A percentile compares a stretch with the other conserved stretches of the same genome.
Conservation (phyloP, 139 green algal species). For the Raphidocelis subcapitata region DNA sequence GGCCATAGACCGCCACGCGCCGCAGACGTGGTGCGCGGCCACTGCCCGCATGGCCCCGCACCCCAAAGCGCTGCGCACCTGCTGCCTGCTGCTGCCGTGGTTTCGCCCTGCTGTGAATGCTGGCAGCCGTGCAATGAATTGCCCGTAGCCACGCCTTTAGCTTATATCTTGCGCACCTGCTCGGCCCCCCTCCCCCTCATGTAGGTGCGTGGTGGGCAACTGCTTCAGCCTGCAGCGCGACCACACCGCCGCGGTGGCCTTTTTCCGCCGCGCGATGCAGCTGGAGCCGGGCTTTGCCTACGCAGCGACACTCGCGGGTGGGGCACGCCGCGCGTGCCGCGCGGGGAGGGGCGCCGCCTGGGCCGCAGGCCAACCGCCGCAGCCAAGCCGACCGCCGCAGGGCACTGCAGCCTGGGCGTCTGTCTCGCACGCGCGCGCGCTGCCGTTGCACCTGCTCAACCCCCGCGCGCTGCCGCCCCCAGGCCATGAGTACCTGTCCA, state of each 20-base stretch:
- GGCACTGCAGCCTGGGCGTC: no score
- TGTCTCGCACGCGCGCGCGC: no score
- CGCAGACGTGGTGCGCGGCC: slow-evolving; percentile 45
- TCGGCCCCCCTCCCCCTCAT: neutral
- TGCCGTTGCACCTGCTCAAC: no score
- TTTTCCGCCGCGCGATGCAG: slow-evolving; percentile 88
- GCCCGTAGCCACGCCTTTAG: no score
- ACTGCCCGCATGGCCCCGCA: no score
- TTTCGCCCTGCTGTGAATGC: no score
- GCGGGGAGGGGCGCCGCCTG: neutral
- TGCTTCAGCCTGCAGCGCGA: slow-evolving; percentile 92
- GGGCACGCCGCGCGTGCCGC: neutral
- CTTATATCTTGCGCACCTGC: no score
- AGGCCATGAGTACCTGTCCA: slow-evolving; percentile 92
- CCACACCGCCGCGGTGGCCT: slow-evolving; percentile 83
- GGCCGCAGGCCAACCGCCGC: neutral
- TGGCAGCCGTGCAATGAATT: no score
- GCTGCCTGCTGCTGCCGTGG: no score
- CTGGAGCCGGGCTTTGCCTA: slow-evolving; percentile 41
- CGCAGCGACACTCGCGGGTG: neutral
- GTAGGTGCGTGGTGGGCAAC: slow-evolving; percentile 92
- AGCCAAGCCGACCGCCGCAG: neutral
- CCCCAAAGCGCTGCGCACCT: no score
- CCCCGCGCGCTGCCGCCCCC: slow-evolving; percentile 61
- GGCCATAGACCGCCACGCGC: slow-evolving; percentile 78